Evolutionary conservation across 495 filamentous ascomycete species (phyloP).

Genomic region (Lepidopterella palustris): DNA sequence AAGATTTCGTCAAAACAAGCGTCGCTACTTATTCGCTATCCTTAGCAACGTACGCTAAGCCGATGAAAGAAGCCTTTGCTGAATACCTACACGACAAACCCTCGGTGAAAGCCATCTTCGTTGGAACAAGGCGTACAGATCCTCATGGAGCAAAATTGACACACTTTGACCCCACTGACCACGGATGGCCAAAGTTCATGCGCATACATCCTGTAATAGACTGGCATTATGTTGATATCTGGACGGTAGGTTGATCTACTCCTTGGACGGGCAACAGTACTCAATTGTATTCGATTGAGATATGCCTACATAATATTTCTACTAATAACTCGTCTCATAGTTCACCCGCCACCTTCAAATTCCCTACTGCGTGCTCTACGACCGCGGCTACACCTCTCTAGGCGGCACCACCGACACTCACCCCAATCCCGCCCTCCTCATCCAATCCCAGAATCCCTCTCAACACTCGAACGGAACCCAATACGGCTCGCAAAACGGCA

Average conservation of each 20-base stretch:
- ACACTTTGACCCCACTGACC: slow-evolving; percentile 80
- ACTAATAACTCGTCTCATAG: slow-evolving; percentile 37
- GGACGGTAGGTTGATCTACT: slow-evolving; percentile 55
- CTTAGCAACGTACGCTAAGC: slow-evolving; percentile 67
- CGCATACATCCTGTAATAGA: slow-evolving; percentile 91
- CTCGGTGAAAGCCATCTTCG: slow-evolving; percentile 73
- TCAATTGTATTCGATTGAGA: not conserved
- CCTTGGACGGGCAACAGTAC: not conserved
- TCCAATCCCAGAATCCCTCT: not conserved
- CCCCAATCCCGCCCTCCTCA: slow-evolving; percentile 68
- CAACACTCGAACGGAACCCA: not conserved
- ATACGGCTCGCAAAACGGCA: slow-evolving; percentile 19
- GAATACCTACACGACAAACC: slow-evolving; percentile 61
- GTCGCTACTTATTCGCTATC: slow-evolving; percentile 63
- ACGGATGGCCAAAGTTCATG: slow-evolving; percentile 89
- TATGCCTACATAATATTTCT: not conserved
- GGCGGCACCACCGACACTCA: slow-evolving; percentile 86
- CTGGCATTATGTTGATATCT: slow-evolving; percentile 95
- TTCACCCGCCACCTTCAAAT: slow-evolving; percentile 77
- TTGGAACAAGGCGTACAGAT: slow-evolving; percentile 87
- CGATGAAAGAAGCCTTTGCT: slow-evolving; percentile 73
- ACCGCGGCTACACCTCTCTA: slow-evolving; percentile 76
- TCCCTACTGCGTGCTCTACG: slow-evolving; percentile 79
- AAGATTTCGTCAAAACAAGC: slow-evolving; percentile 68
- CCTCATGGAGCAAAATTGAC: slow-evolving; percentile 74